Base-by-base conservation (phyloP, 208 protist genomes). In the Crithidia acanthocephali region DNA sequence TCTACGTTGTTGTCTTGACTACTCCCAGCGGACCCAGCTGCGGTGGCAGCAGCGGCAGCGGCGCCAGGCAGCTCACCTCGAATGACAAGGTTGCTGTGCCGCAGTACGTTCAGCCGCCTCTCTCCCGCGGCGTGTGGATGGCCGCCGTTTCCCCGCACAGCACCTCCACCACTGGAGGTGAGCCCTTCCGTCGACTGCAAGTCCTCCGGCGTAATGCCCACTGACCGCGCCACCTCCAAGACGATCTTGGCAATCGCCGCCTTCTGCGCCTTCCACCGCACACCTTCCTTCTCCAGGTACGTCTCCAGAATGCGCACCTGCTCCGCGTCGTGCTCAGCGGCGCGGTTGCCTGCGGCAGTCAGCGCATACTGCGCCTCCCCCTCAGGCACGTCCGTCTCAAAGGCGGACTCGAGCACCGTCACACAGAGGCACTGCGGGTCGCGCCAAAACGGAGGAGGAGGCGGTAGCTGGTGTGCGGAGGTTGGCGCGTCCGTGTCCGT, bases 21-120 rank as follows among this genome's bases (percentile, higher is more conserved):
- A 3, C 23, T 42, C 7, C 22, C 52, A 45, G 37, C 23, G 8
- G 35, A 1, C 35, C 27, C 20, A 15, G 48, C 22, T 2, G 16
- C 15, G 2, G 40, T 13, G 28, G 67, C 6, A 11, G 9, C 9
- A 6, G 47, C n/a, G 16, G 27, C 20, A 5, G 60, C 44, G 20
- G 79, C 40, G 20, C 78, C 64, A 10, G 91, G 91, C 20, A 85
- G 73, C 52, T 95, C 90, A 37, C 90, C 87, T 4, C 92, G 89
- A 27, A 97, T 69, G 27, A 97, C 81, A 9, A 97, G 18, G 55
- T 97, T 97, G 51, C 79, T 87, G 74, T 97, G 92, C 20, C 83
- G 79, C 65, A 95, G 61, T 23, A 86, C 83, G 66, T 85, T 85
- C 33, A 93, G 52, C 16, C 48, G 47, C 16, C 22, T 56, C 30